Base-by-base conservation (phyloP, 108 stramenopile species). In the Cyclotella cryptica region DNA sequence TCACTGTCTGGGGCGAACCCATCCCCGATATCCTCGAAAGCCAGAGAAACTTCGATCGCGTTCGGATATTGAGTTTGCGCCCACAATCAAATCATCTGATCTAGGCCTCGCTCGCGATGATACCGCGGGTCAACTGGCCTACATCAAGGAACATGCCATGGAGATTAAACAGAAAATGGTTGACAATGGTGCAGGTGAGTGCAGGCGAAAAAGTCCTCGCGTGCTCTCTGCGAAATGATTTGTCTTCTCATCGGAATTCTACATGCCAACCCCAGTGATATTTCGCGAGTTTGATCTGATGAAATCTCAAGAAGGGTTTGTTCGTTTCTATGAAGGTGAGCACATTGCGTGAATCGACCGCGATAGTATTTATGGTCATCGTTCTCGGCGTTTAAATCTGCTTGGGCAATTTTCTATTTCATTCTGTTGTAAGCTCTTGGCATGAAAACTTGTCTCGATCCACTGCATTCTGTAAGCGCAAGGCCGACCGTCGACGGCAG, bases 371-470 rank as follows among this genome's bases (percentile, higher is more conserved):
- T 26, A 1, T 24, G 6, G 12, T 4, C 24, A 57, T 57, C 0
- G 4, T 57, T 19, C 24, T 2, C 24, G 24, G 5, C 22, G 24
- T 57, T 57, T 21, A 57, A 24, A 2, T 57, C 35, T 27, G 35
- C 41, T 40, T 12, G 9, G 3, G 10, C 35, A 15, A n/a, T 62
- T 41, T 30, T 22, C 55, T n/a, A 21, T 8, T 57, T 26, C 8
- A 57, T 2, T 12, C 12, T 2, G 35, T 24, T 3, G n/a, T 8
- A 60, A 26, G 91, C 93, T 0, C 59, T 96, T 0, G 90, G 89
- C 35, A 93, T 96, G 93, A 90, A 89, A 74, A 81, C 84, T 24
- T 96, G 95, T 72, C 76, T 92, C 67, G 95, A 96, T 83, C 95
- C 95, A 5, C 82, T 96, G 42, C 93, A 94, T 72, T 90, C 90